Base-by-base conservation (phyloP, 106 monocot genomes). In the Allium cepa region DNA sequence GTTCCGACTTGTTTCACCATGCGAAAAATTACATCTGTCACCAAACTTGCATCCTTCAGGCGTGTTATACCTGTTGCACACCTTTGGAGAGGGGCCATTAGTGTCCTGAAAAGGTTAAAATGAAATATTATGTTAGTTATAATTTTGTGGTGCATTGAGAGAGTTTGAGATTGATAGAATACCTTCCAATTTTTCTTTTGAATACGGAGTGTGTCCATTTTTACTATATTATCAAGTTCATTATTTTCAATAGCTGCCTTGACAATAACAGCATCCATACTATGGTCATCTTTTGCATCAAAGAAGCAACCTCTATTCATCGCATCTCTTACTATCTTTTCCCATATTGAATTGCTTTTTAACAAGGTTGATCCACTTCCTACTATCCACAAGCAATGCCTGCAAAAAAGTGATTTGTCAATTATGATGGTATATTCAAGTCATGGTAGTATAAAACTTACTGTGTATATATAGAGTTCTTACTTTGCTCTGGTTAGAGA, bases 401-500 rank as follows among this genome's bases (percentile, higher is more conserved):
- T 80, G 75, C 55, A 22, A 51, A 9, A 47, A 17, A 26, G n/a
- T 18, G 22, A 22, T 22, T 22, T 47, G n/a, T 17, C 48, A 64
- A 64, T 12, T 8, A 3, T 62, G 26, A 62, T 12, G 9, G 11
- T 62, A 22, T 1, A 26, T 3, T 4, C 8, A 26, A 60, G 18
- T 26, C 28, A 10, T 8, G 4, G 28, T 11, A 62, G 61, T 9
- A 6, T 62, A 8, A n/a, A 17, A 4, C 8, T 14, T 10, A 9
- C 11, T 27, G 36, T 60, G 10, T 12, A 4, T 13, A 11, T 15
- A 8, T 3, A 59, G 57, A 28, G 11, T 8, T 11, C 65, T n/a
- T 79, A 86, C 82, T 71, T 81, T 67, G 81, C 86, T 46, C 86
- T 75, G 8, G 79, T 86, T 36, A 86, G 56, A 52, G 82, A 78